phyloP scores from a whole-genome alignment of 148 eudicot genomes.

The Rhododendron williamsianum region DNA sequence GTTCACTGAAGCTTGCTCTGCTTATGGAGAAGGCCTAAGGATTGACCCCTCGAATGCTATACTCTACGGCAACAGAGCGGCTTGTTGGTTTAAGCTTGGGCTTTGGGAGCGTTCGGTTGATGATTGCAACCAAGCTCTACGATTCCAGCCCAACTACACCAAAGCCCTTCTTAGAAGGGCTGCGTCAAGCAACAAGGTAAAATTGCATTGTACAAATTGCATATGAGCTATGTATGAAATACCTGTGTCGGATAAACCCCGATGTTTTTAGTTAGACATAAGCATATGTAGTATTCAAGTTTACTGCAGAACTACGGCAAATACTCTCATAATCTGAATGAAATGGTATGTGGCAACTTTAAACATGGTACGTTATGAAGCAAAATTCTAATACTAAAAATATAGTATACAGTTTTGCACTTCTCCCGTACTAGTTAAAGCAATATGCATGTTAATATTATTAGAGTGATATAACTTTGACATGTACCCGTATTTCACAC shows the following conservation, averaged over 20 bases:
- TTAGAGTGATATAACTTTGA: not conserved
- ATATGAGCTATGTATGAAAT: not conserved
- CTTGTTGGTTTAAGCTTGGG: constrained; percentile 83
- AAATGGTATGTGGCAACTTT: not conserved
- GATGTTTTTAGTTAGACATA: not conserved
- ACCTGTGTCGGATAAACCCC: not conserved
- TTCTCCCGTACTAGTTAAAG: not conserved
- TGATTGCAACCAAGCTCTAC: constrained; percentile 81
- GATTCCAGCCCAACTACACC: constrained; percentile 64
- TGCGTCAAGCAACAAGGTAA: constrained; percentile 72
- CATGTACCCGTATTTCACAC: not conserved
- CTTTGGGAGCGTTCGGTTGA: constrained; percentile 71
- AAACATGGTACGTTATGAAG: not conserved
- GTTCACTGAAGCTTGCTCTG: constrained; percentile 81
- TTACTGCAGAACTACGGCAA: not conserved
- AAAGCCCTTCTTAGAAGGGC: constrained; percentile 94
- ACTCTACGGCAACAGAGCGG: constrained; percentile 89
- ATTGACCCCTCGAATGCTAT: constrained; percentile 70
- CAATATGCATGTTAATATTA: not conserved
- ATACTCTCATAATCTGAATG: not conserved
- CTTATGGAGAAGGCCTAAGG: constrained; percentile 86
- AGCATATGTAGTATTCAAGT: not conserved
- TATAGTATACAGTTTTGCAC: not conserved
- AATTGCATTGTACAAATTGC: not conserved
- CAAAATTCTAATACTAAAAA: not conserved